Base-by-base conservation (phyloP, 495 filamentous ascomycete species). In the Penicillium crystallinum region DNA sequence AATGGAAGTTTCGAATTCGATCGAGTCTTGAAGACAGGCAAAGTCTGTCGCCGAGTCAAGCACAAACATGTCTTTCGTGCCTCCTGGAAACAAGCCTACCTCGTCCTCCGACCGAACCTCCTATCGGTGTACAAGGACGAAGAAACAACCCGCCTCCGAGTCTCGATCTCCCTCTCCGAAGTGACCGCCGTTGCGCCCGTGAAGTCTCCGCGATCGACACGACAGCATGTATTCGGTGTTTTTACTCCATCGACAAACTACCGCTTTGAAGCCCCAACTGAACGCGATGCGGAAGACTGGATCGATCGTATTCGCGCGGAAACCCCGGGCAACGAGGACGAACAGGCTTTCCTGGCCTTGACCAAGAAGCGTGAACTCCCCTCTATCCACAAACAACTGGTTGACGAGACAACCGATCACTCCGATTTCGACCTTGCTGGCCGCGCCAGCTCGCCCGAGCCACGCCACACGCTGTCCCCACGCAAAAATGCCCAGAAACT, bases 1-100 rank as follows among this genome's bases (percentile, higher is more conserved):
- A 91, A 97, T 64, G 93, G 93, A 31, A 90, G 88, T 64, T 98
- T 95, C 67, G 90, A 90, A 59, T 93, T 95, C 62, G 93, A 98
- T 65, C 84, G 90, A 14, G 89, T 97, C 35, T 71, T 97, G 61
- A 96, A 96, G 70, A 83, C 84, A 42, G 91, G 92, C 18, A 86
- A 83, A 59, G 85, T 96, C 34, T 78, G 82, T 57, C 96, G 95
- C 67, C 83, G 92, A 30, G 92, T 90, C 11, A 85, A 89, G 46
- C 95, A 93, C 73, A 97, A 92, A 45, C 96, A 96, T 83, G 93
- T 95, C 46, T 70, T 77, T 63, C 71, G 70, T 62, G 66, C 68
- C 53, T 67, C 84, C 50, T 98, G 93, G 93, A 95, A 95, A 70
- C 77, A 83, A 11, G 84, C 90, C 46, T 91, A 89, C 68, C 78